Evolutionary conservation across 2,329 filamentous ascomycete genomes (phyloP).

Genomic region (Penicillium sp.): DNA sequence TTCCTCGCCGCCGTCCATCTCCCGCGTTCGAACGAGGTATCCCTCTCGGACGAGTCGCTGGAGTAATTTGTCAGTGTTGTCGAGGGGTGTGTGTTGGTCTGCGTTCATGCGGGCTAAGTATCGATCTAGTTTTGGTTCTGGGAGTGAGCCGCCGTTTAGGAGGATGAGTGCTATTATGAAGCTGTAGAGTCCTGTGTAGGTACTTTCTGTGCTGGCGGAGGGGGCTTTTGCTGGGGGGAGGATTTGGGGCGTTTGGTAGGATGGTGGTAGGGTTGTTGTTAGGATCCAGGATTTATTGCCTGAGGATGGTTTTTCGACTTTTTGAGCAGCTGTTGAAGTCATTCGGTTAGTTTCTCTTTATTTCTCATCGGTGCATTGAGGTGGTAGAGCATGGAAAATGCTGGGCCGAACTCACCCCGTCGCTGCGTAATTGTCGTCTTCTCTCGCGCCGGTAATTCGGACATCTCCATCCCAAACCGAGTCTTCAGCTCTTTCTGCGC

Average conservation of each 20-base stretch:
- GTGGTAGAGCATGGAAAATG: neutral
- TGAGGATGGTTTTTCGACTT: slow-evolving; percentile 45
- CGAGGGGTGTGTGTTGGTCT: slow-evolving; percentile 72
- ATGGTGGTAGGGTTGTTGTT: slow-evolving; percentile 69
- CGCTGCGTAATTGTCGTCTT: slow-evolving; percentile 80
- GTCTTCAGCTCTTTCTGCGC: slow-evolving; percentile 73
- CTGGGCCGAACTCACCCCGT: slow-evolving; percentile 61
- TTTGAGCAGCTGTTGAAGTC: slow-evolving; percentile 53
- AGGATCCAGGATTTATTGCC: slow-evolving; percentile 76
- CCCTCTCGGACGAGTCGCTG: slow-evolving; percentile 78
- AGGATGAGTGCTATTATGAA: slow-evolving; percentile 77
- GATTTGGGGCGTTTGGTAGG: slow-evolving; percentile 69
- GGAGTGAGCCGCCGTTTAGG: slow-evolving; percentile 72
- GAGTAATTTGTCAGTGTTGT: slow-evolving; percentile 76
- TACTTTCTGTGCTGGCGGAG: slow-evolving; percentile 70
- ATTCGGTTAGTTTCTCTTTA: neutral
- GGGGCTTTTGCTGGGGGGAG: slow-evolving; percentile 70
- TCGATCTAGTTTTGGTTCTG: slow-evolving; percentile 77
- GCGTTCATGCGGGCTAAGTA: slow-evolving; percentile 77
- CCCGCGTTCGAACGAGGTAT: slow-evolving; percentile 76
- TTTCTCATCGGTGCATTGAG: neutral
- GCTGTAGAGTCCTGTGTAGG: slow-evolving; percentile 80
- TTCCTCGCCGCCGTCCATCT: slow-evolving; percentile 73
- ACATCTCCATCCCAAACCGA: slow-evolving; percentile 91
- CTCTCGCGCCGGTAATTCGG: slow-evolving; percentile 79